Base-by-base conservation (phyloP, 1,139 yeast genomes). In the Candida labiduridarum region DNA sequence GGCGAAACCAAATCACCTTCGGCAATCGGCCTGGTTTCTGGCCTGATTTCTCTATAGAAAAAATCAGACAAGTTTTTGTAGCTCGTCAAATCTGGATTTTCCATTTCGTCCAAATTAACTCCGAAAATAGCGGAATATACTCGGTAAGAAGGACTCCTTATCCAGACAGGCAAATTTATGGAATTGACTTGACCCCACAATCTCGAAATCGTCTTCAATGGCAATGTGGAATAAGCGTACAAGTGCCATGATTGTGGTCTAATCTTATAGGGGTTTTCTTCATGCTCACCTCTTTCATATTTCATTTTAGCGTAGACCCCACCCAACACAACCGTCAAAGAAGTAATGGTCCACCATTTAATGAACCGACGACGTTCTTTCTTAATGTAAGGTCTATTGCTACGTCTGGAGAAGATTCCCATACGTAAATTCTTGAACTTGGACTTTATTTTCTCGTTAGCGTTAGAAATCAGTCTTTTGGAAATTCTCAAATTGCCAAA, bases 101-200 rank as follows among this genome's bases (percentile, higher is more conserved):
- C 87, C 80, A 94, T 88, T 68, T 94, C 99, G 53, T 86, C 89
- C 49, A 95, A 72, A 61, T 94, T 87, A 15, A 87, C 99, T 2
- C 97, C 97, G 68, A 95, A 95, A 22, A 89, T 55, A 52, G 80
- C 76, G 2, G 97, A 82, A 66, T 94, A 95, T 49, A 92, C 75
- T 61, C 77, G 80, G 70, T 80, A 95, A 4, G 96, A 85, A 16
- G 96, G 96, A 27, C 80, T 83, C 60, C 99, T 80, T 59, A 94
- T 66, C 96, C 97, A 90, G 15, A 85, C 80, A 0, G 99, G 99
- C 56, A 95, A 76, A 45, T 84, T 85, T 46, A 92, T 79, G 51
- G 86, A 85, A 66, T 95, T 94, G 54, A 94, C 82, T 59, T 82
- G 83, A 29, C 99, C 99, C 99, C 99, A 95, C 46, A 92, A 71